Evolutionary conservation across 2,329 filamentous ascomycete genomes (phyloP), one percentile per base, ranked within the genome.

Genomic region (Nemania sp.): DNA sequence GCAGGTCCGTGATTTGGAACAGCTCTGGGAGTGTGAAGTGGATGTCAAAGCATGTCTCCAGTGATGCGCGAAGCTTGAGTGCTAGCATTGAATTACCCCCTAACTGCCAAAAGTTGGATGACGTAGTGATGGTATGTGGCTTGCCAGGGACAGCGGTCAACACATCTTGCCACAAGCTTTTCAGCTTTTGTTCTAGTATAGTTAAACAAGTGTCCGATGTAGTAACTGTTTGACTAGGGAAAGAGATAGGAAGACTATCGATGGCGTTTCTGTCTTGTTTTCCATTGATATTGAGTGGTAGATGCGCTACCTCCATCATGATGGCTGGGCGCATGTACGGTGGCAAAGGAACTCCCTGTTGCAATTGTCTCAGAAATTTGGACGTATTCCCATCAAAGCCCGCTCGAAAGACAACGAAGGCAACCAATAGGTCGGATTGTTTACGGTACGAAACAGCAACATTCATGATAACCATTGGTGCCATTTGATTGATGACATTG

Each of bases 61-160:
- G 79, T 0, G 63, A 62, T 0, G 70, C 59, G 60, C 81, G 79
- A 0, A 87, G 78, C 3, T 75, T 68, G 11, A 84, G 72, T 0
- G 83, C 68, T 0, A 82, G 73, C 3, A 84, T 62, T 0, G 82
- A 85, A 62, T 77, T 83, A 5, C 82, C 83, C 2, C 82, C 82
- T 1, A 79, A 68, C 0, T 66, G 64, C 73, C 84, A 84, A 72
- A 85, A 84, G 70, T 82, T 78, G 3, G 81, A 74, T 1, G n/a
- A 13, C 1, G 51, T 5, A 18, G 3, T 5, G 15, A 53, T 53
- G 2, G 70, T 41, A 3, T 0, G 63, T 2, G 15, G 18, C 15
- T 27, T 3, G 6, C 1, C 1, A 3, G 20, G 8, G 4, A 5
- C n/a, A 3, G 13, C 52, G 15, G 26, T 10, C 75, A 66, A 5